Base-by-base conservation (phyloP, 2,329 filamentous ascomycete species). In the Trichoderma sp. region DNA sequence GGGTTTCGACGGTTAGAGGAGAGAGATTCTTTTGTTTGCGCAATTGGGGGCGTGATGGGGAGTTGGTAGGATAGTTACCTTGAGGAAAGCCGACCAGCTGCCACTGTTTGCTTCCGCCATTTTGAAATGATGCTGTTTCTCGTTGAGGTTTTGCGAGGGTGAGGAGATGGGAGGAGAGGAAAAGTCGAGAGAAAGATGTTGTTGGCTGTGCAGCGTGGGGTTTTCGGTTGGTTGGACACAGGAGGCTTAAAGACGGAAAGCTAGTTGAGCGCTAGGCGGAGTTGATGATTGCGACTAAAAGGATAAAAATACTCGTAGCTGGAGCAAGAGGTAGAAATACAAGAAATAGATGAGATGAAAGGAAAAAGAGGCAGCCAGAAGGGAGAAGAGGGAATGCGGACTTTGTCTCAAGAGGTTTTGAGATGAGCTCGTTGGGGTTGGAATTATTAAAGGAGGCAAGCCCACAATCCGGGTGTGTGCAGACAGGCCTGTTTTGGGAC, bases 1-100 rank as follows among this genome's bases (percentile, higher is more conserved):
- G 15, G 57, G 8, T 32, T 56, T 36, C 14, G 18, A 47, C 39
- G 30, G 65, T 72, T 30, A 51, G 30, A 24, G 6, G 24, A 24
- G 66, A 43, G 39, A 9, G 51, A 9, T 7, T 56, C 15, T 43
- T n/a, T 4, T 43, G 39, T 56, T 21, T 24, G 56, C 36, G 68
- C 43, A 71, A 56, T 47, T 67, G 21, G 6, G 5, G 34, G 28
- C 6, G 43, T 18, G 11, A 14, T 5, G 34, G 15, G 18, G 58
- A 18, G 53, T 61, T 28, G n/a, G 74, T 73, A 64, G 3, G n/a
- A 73, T 73, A 64, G 3, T 36, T 77, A 87, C 86, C 83, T 87
- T 87, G 73, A 87, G 80, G 75, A 87, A 87, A 51, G 86, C 81
- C 32, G 84, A 79, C 86, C 86, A 88, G 79, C 84, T 86, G 74